Base-by-base conservation (phyloP, 768 basidiomycete genomes). In the Amanita subjunquillea region DNA sequence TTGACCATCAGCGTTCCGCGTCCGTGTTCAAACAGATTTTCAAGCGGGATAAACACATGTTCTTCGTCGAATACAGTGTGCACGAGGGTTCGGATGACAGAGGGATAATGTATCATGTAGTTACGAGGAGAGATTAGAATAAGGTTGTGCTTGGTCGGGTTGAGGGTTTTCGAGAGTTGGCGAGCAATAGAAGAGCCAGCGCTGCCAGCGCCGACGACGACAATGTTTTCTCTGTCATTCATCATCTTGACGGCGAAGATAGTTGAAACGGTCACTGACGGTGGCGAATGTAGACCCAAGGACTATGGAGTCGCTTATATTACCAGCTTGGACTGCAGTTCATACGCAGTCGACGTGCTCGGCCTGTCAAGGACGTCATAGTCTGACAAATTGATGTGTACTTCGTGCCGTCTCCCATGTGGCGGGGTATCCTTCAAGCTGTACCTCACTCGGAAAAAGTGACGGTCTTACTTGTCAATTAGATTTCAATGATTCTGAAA, bases 141-240 rank as follows among this genome's bases (percentile, higher is more conserved):
- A 53, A 87, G 60, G 54, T 72, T 71, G 64, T 77, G 73, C 36
- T 69, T 70, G 7, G 66, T 60, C 0, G 72, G 52, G 61, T 79
- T 70, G 55, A 86, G 72, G 20, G 62, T 72, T 9, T 68, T 61
- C 3, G 80, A 75, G 53, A 87, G 78, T 2, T 60, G 62, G 25
- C 72, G 71, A 2, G 73, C 74, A 47, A 76, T 56, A 8, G 67
- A 56, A 27, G 68, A 64, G 10, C 84, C 83, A 1, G 72, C 73
- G n/a, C 65, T 68, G 47, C 80, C 84, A 27, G 79, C 85, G 40
- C 82, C 80, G 50, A 83, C 66, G 56, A 84, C 68, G 20, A 84
- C 69, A 57, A 70, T 60, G 45, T 61, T 59, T 34, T 62, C 45
- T n/a, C 45, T 44, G 29, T 38, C 37, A 22, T 30, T 13, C 32